Percentiles rank a stretch among this genome's conserved stretches.
Evolutionary conservation across 106 monocot species (phyloP).

Genomic region (Xerophyta viscosa): DNA sequence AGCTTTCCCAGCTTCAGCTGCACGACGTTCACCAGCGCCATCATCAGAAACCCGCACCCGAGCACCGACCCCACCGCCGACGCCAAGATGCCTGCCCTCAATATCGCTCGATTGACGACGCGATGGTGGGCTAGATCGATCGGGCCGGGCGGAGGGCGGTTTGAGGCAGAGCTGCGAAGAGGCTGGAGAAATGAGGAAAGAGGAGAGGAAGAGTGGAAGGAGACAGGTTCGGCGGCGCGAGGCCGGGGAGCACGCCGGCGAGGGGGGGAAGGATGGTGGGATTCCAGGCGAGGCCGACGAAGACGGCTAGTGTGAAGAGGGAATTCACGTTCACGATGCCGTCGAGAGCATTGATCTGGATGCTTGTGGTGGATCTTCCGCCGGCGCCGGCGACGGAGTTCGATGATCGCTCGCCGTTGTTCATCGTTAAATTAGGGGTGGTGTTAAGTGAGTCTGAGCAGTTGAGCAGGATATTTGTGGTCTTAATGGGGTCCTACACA

Average conservation of each 20-base stretch:
- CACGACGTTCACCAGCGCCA: constrained; percentile 38
- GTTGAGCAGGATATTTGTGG: too few species aligned
- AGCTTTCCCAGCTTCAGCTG: constrained; percentile 36
- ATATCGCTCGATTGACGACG: constrained; percentile 26
- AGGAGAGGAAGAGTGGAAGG: constrained; percentile 43
- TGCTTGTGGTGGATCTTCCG: constrained; percentile 22
- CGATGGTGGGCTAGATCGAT: constrained; percentile 22
- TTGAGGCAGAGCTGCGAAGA: constrained; percentile 47
- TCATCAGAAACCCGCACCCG: constrained; percentile 30
- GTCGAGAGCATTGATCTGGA: constrained; percentile 40
- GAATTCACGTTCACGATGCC: constrained; percentile 42
- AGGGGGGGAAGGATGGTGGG: constrained; percentile 19
- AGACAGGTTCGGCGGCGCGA: constrained; percentile 23
- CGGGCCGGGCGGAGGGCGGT: constrained; percentile 24
- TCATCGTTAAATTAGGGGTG: too few species aligned
- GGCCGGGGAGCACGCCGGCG: constrained; percentile 31
- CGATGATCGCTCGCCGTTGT: too few species aligned
- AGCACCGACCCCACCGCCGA: constrained; percentile 37
- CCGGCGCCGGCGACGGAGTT: not conserved
- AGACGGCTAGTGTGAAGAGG: constrained; percentile 47
- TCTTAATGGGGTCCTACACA: too few species aligned
- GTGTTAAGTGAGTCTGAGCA: too few species aligned
- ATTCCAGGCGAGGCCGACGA: constrained; percentile 33
- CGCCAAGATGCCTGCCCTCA: constrained; percentile 29
- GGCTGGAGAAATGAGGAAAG: constrained; percentile 40